These are phyloP conservation scores for Ceratocystis huliohia DNA, from an alignment of 2,329 filamentous ascomycete species.

Conservation along the genomic window DNA sequence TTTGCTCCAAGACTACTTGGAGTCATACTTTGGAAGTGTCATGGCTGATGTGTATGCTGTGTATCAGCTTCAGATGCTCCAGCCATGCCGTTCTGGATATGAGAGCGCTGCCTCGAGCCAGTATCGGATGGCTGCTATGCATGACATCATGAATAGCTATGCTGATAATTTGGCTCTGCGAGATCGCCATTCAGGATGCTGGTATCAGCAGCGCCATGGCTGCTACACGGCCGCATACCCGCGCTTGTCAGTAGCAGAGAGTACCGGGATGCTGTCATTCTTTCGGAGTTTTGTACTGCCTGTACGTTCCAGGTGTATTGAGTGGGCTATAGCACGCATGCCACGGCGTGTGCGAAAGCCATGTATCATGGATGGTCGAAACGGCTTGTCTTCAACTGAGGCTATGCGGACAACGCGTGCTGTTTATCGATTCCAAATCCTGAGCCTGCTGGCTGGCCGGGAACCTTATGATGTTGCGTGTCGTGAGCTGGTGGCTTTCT, in stretches of 20 bases:
- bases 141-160: slow-evolving; percentile 2
- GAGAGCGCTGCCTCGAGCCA: not conserved
- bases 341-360: not conserved
- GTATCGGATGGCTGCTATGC: slow-evolving; percentile 9
- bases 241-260: slow-evolving; percentile 11
- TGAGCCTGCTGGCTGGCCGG: slow-evolving; percentile 9
- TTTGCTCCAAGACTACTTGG: slow-evolving; percentile 15
- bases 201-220: not conserved
- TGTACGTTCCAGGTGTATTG: slow-evolving; percentile 6
- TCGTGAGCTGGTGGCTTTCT: not conserved
- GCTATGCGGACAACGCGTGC: slow-evolving; percentile 13
- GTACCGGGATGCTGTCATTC: slow-evolving; percentile 15
- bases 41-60: slow-evolving; percentile 16
- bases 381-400: slow-evolving; percentile 8
- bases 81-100: slow-evolving; percentile 6
- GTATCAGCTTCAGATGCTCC: slow-evolving; percentile 17
- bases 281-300: slow-evolving; percentile 15
- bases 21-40: slow-evolving; percentile 14
- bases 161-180: slow-evolving; percentile 1
- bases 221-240: not conserved
- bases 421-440: slow-evolving; percentile 18
- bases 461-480: not conserved
- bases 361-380: not conserved
- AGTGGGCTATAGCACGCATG: slow-evolving; percentile 14
- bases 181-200: not conserved